Conservation (phyloP, 2,329 filamentous ascomycete species). For the Paraconiothyrium brasiliense region DNA sequence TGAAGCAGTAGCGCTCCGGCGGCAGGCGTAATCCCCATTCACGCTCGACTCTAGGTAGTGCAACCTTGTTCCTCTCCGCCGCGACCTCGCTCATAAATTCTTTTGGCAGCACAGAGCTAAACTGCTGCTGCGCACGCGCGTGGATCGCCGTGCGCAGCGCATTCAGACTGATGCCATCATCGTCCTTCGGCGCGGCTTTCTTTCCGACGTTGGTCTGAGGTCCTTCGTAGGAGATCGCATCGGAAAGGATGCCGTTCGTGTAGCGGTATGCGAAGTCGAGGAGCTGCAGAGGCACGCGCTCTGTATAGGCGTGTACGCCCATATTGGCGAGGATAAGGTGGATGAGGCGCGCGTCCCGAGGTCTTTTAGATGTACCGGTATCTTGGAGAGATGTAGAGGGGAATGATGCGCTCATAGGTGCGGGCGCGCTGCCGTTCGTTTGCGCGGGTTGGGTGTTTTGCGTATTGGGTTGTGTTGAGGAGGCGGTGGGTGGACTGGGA, state of each 20-base stretch:
- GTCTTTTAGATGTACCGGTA: slow-evolving; percentile 58
- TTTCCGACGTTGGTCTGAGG: slow-evolving; percentile 36
- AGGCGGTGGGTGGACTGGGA: slow-evolving; percentile 40
- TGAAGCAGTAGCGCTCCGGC: slow-evolving; percentile 65
- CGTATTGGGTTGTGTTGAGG: slow-evolving; percentile 34
- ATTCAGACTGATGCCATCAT: slow-evolving; percentile 67
- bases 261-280: slow-evolving; percentile 89
- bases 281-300: slow-evolving; percentile 81
- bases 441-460: slow-evolving; percentile 32
- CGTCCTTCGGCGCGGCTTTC: slow-evolving; percentile 39
- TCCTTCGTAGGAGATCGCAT: slow-evolving; percentile 58
- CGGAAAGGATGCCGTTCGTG: slow-evolving; percentile 74
- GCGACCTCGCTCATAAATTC: slow-evolving; percentile 81
- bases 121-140: slow-evolving; percentile 74
- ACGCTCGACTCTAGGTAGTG: slow-evolving; percentile 57
- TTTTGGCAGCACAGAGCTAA: slow-evolving; percentile 71
- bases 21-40: slow-evolving; percentile 68
- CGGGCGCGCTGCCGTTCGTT: slow-evolving; percentile 29
- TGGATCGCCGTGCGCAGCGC: slow-evolving; percentile 78
- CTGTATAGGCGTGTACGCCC: slow-evolving; percentile 81
- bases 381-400: slow-evolving; percentile 47
- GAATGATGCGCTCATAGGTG: slow-evolving; percentile 35
- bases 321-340: slow-evolving; percentile 82
- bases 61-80: slow-evolving; percentile 56
- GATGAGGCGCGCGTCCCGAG: slow-evolving; percentile 80